Evolutionary conservation across 176 grass and related monocot species (phyloP), one percentile per base, ranked within the genome.

Genomic region (Triticum monococcum): DNA sequence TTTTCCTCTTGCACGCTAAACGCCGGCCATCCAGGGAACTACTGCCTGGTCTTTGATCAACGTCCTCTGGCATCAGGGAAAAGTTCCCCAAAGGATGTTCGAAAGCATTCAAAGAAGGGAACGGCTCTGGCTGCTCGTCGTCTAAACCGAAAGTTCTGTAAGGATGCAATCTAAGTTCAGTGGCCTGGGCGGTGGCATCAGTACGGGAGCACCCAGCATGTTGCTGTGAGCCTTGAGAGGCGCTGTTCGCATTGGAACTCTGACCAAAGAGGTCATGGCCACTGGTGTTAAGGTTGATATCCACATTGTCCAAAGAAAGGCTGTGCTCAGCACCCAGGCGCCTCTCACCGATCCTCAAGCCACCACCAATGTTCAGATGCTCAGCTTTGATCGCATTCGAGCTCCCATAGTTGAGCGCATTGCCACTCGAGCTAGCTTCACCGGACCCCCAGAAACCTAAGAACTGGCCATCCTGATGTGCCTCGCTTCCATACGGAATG

Each of bases 1-100:
- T 93, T 91, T 95, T 95, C 81, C 94, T 95, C 85, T 95, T 95
- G 87, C 94, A 93, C 0, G 94, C 89, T 41, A 91, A 36, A 7
- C 94, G 84, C 6, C 91, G 91, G 8, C 88, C 86, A n/a, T 91
- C 94, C 36, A 91, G 22, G 68, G 84, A 91, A 89, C 86, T 89
- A 89, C 86, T 89, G 30, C 84, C 93, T 79, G 86, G 66, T 75
- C 90, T 87, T 78, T 75, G 88, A 83, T 89, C 86, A 24, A 85
- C 68, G 81, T 86, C 84, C 56, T 91, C 88, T 60, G 77, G 72
- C 88, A 91, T 79, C 16, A 87, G 61, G 30, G 90, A 54, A 79
- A 90, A 79, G 61, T 84, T 54, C n/a, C 82, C 68, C 83, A 90
- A 86, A 72, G 73, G 69, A 88, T 81, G 80, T 76, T 82, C 89